Evolutionary conservation across 2,329 filamentous ascomycete genomes (phyloP).

Genomic region (Diaporthe humulicola): DNA sequence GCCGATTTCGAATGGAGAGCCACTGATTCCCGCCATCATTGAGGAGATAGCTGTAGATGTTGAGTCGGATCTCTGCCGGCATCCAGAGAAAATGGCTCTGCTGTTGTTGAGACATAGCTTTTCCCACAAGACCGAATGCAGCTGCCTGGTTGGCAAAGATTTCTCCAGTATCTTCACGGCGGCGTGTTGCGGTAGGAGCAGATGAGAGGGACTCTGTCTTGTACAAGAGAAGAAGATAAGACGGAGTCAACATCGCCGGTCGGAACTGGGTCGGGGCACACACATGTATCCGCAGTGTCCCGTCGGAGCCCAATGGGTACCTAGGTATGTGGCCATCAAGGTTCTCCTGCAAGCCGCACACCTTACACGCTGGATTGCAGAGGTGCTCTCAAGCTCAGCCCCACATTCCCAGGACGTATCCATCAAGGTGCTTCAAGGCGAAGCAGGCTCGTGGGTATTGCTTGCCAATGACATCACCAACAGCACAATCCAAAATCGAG

Average conservation of each 20-base stretch:
- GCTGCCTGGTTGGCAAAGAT: neutral
- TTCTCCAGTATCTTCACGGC: neutral
- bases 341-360: neutral
- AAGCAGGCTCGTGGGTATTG: neutral
- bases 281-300: neutral
- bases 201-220: neutral
- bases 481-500: neutral
- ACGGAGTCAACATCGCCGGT: neutral
- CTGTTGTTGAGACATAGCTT: neutral
- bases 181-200: neutral
- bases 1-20: conserved; percentile 57
- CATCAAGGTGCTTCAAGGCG: conserved; percentile 28
- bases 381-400: neutral
- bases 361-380: neutral
- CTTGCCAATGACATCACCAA: neutral
- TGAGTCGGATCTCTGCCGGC: conserved; percentile 57
- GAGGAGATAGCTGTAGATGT: conserved; percentile 60
- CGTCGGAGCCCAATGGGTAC: neutral
- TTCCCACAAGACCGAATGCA: neutral
- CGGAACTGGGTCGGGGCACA: no score
- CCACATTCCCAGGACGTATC: neutral
- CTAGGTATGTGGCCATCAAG: conserved; percentile 24
- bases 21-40: conserved; percentile 53
- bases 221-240: neutral
- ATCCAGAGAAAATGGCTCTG: conserved; percentile 40